Conservation (phyloP, 2,329 filamentous ascomycete species). For the Amauroascus niger region DNA sequence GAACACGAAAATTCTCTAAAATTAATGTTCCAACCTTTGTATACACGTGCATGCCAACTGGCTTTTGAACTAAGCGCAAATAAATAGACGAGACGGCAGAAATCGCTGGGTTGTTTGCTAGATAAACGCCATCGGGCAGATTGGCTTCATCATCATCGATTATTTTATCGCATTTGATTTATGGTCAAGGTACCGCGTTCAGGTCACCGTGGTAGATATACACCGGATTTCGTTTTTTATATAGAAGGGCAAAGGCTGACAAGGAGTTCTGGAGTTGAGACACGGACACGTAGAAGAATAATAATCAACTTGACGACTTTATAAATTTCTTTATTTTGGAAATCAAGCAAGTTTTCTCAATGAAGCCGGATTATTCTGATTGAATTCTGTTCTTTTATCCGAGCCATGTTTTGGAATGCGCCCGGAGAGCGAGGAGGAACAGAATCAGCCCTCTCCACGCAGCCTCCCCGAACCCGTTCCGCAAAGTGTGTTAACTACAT, state of each 20-base stretch:
- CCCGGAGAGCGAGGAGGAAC: no score
- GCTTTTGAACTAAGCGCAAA: slow-evolving; percentile 29
- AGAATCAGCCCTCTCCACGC: no score
- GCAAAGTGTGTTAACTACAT: no score
- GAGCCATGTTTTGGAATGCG: no score
- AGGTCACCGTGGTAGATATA: not conserved
- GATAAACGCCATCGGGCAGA: not conserved
- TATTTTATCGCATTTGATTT: not conserved
- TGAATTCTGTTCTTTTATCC: no score
- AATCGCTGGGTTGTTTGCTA: not conserved
- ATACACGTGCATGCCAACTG: slow-evolving; percentile 30
- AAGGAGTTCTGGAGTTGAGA: not conserved
- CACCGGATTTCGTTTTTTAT: not conserved
- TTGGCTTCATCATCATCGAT: no score
- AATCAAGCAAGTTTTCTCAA: no score
- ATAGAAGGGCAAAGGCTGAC: not conserved
- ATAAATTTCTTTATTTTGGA: not conserved
- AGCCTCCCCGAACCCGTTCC: no score
- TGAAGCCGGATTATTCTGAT: no score
- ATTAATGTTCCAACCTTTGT: slow-evolving; percentile 29
- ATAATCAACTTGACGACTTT: not conserved
- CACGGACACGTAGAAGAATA: not conserved
- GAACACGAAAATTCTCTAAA: slow-evolving; percentile 17
- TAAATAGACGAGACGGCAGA: slow-evolving; percentile 7
- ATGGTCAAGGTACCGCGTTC: not conserved